Base-by-base conservation (phyloP, 176 grass and related monocot genomes). In the Alloteropsis semialata region DNA sequence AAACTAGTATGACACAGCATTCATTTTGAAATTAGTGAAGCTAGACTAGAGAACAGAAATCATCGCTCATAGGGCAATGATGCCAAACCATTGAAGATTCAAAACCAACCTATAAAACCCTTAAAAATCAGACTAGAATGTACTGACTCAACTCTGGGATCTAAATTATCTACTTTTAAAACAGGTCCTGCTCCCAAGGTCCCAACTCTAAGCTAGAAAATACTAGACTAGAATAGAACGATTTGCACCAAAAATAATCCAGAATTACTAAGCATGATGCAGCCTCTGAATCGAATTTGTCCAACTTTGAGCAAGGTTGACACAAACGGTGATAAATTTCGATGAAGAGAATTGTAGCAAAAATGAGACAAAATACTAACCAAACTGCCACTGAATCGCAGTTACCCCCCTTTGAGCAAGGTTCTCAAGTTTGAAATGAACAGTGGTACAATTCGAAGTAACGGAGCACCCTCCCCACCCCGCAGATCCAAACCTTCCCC, bases 401-500 rank as follows among this genome's bases (percentile, higher is more conserved):
- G 38, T 38, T 38, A 9, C 39, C 48, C 29, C 19, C 41, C 38
- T 45, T 30, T 65, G 44, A 54, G 57, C 36, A 48, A 66, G 62
- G 21, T 38, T 66, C 19, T 34, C 37, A 72, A 72, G 28, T 32
- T 49, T 72, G 7, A 72, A 72, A 72, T 30, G 43, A 30, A 30
- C 27, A 7, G 42, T 49, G 43, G 25, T 15, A 49, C 45, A 71
- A 30, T 19, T 10, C 10, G 30, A 33, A 60, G 42, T 10, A 62
- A 53, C 72, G 5, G 53, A 36, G 11, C 41, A 51, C 18, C 72
- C 75, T 82, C 49, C 21, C 25, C 46, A 36, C 24, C 53, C 53
- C 3, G 67, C 70, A 84, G 74, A 90, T 84, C 71, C 58, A 73
- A 30, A 78, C 10, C 46, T 60, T 16, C 65, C 33, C 6, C 22